Percentiles rank a stretch among this genome's conserved stretches.
Evolutionary conservation across 805 yeast species (phyloP).

Genomic region (Blastobotrys americana): DNA sequence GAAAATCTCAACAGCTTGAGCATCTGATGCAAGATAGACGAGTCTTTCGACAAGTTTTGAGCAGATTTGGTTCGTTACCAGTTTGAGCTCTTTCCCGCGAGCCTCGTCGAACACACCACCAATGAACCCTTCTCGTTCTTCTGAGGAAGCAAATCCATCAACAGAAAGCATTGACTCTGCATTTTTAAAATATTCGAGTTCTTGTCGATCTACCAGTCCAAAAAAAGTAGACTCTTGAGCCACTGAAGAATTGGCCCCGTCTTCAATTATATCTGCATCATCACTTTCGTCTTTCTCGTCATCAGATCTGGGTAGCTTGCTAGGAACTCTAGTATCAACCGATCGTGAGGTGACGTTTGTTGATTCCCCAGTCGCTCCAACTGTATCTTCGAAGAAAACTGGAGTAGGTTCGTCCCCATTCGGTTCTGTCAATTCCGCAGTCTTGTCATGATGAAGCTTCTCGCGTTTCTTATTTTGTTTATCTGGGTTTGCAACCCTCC

Average conservation of each 20-base stretch:
- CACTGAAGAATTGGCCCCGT: slow-evolving; percentile 16
- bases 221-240: slow-evolving; percentile 56
- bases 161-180: slow-evolving; percentile 83
- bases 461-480: not conserved
- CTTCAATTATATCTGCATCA: slow-evolving; percentile 18
- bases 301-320: not conserved
- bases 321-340: too few relatives aligned
- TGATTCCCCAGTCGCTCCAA: not conserved
- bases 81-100: slow-evolving; percentile 79
- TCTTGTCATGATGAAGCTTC: too few relatives aligned
- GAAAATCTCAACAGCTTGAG: slow-evolving; percentile 59
- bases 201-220: slow-evolving; percentile 79
- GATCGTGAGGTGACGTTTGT: not conserved
- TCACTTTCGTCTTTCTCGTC: slow-evolving; percentile 12
- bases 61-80: slow-evolving; percentile 90
- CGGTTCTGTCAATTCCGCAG: too few relatives aligned
- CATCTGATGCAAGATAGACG: slow-evolving; percentile 55
- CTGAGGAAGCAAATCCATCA: slow-evolving; percentile 65
- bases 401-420: not conserved
- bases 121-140: slow-evolving; percentile 68
- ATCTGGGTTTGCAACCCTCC: not conserved
- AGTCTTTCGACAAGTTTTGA: slow-evolving; percentile 87
- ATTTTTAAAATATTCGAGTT: slow-evolving; percentile 84
- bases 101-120: slow-evolving; percentile 77
- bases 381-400: not conserved